phyloP scores from a whole-genome alignment of 768 basidiomycete genomes.

The Suillus discolor region DNA sequence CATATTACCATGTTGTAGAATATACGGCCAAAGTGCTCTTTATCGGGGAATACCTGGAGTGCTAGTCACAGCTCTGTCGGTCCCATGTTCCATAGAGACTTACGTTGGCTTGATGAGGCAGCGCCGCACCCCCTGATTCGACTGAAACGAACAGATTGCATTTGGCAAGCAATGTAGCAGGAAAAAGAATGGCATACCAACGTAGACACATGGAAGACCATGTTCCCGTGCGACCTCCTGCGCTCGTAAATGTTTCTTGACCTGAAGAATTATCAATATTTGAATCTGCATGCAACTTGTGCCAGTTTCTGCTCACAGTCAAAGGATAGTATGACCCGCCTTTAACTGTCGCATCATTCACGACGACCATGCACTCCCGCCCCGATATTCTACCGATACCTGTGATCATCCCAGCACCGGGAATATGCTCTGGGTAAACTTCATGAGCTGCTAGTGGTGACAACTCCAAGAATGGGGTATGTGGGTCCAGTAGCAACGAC shows the following conservation, averaged over 20 bases:
- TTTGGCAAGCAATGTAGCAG: background rate
- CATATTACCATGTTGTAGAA: slow-evolving; percentile 90
- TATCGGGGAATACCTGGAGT: slow-evolving; percentile 82
- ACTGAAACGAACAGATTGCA: slow-evolving; percentile 46
- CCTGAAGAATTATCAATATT: slow-evolving; percentile 39
- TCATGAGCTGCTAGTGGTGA: slow-evolving; percentile 85
- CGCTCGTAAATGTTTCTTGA: slow-evolving; percentile 95
- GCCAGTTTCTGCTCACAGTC: slow-evolving; percentile 49
- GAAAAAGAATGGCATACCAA: slow-evolving; percentile 55
- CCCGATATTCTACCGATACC: slow-evolving; percentile 82
- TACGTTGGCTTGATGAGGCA: slow-evolving; percentile 89
- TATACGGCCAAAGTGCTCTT: slow-evolving; percentile 93
- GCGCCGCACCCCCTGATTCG: slow-evolving; percentile 91
- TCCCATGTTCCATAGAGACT: slow-evolving; percentile 9
- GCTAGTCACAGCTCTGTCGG: slow-evolving; percentile 1
- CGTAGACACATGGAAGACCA: slow-evolving; percentile 86
- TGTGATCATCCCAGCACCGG: slow-evolving; percentile 89
- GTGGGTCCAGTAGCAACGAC: slow-evolving; percentile 74
- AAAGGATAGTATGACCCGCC: slow-evolving; percentile 92
- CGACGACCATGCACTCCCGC: slow-evolving; percentile 83
- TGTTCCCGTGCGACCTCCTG: slow-evolving; percentile 95
- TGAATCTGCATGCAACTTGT: background rate
- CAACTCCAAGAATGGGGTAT: slow-evolving; percentile 88
- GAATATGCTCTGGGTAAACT: slow-evolving; percentile 79
- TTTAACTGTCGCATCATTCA: slow-evolving; percentile 95